Evolutionary conservation across 768 basidiomycete genomes (phyloP).

Genomic region (Termitomyces sp.): DNA sequence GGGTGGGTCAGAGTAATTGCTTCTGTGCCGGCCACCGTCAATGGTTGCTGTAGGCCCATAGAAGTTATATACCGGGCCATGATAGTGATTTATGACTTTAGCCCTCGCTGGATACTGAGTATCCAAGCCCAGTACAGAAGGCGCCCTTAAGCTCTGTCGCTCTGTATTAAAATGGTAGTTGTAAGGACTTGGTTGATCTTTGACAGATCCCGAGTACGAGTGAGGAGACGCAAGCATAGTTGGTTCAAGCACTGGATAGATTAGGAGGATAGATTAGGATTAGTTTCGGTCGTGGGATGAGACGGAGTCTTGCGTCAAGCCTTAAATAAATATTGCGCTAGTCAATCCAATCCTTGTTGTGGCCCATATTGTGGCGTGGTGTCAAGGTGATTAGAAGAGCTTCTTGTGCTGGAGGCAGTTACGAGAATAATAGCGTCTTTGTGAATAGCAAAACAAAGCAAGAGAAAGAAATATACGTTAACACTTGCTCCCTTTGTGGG

Average conservation of each 20-base stretch:
- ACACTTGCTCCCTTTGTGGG: neutral
- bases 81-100: neutral
- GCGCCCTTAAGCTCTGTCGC: neutral
- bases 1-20: neutral
- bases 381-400: neutral
- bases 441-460: neutral
- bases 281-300: neutral
- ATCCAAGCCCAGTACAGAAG: neutral
- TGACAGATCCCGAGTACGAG: neutral
- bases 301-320: neutral
- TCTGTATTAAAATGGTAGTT: neutral
- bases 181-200: neutral
- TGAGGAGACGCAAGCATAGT: neutral
- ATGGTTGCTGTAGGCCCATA: neutral
- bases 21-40: neutral
- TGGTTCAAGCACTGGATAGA: neutral
- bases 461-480: neutral
- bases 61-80: constrained; percentile 1
- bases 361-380: neutral
- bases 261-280: neutral
- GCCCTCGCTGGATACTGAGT: neutral
- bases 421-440: neutral
- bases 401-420: neutral
- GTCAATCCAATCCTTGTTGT: neutral
- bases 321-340: neutral